Evolutionary conservation across 2,329 filamentous ascomycete species (phyloP), one percentile per base, ranked within the genome.

Genomic region (Pseudohalonectria lignicola): DNA sequence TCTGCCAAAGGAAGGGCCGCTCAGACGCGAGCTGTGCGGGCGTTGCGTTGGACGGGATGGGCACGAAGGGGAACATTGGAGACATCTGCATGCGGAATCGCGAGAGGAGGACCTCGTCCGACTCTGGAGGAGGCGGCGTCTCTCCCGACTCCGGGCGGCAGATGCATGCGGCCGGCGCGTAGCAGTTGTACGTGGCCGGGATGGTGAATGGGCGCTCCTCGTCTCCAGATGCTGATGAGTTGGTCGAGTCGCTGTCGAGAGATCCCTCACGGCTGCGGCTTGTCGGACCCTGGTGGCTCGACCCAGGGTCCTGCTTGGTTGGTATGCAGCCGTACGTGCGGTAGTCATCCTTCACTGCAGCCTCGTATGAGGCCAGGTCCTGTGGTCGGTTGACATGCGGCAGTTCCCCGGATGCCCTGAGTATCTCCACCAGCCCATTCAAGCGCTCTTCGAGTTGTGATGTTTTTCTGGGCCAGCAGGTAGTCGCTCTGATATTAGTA

Each of bases 361-460:
- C n/a, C n/a, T n/a, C n/a, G n/a, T n/a, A n/a, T n/a, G n/a, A n/a
- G 23, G 45, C 40, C 31, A 23, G 41, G 11, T 21, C 31, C 23
- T 8, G 18, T 17, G 23, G 31, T 31, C 26, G 34, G 15, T 17
- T 41, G 28, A 5, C 37, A 3, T 39, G 26, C 2, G 48, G 41
- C 13, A 63, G 43, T 4, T 64, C 62, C 4, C 62, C 61, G 2
- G 59, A 59, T 1, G 65, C 62, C 25, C 63, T 62, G 3, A 72
- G 55, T 0, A 69, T 54, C 36, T 65, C 64, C 17, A 71, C 62
- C 2, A 72, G 55, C 15, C 64, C 66, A 42, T 71, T 67, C 7
- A 71, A 50, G 6, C 63, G 59, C 39, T 69, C 61, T 41, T 71
- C 67, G 12, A 71, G 62, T 40, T 69, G 66, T 1, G 64, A 61